These are phyloP conservation scores for Penicillium goetzii DNA, from an alignment of 495 filamentous ascomycete genomes.

Conservation along the genomic window DNA sequence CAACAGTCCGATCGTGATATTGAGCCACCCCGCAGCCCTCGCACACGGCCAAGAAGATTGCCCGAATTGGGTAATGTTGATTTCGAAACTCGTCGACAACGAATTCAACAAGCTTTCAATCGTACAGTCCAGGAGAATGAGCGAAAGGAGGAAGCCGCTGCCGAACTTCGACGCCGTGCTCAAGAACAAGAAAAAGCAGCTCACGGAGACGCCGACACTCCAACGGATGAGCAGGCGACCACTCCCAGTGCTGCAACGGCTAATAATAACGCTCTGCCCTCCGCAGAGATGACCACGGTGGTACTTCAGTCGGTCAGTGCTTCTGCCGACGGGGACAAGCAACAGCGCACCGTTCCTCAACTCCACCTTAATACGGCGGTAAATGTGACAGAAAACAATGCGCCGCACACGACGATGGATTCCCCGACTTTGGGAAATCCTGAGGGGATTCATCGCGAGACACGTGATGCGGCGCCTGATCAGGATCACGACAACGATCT, in stretches of 20 bases:
- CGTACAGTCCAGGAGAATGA: slow-evolving; percentile 73
- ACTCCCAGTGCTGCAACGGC: slow-evolving; percentile 28
- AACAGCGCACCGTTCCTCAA: slow-evolving; percentile 26
- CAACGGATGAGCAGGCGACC: slow-evolving; percentile 22
- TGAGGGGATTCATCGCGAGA: slow-evolving; percentile 52
- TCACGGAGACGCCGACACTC: slow-evolving; percentile 27
- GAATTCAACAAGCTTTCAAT: slow-evolving; percentile 79
- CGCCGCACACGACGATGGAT: slow-evolving; percentile 48
- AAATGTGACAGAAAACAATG: slow-evolving; percentile 12
- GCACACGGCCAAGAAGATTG: slow-evolving; percentile 48
- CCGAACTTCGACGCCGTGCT: slow-evolving; percentile 47
- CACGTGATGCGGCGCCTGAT: slow-evolving; percentile 32
- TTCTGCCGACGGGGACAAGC: slow-evolving; percentile 6
- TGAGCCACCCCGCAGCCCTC: slow-evolving; percentile 34
- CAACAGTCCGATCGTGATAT: slow-evolving; percentile 34
- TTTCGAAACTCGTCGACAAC: slow-evolving; percentile 74
- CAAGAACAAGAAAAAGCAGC: slow-evolving; percentile 33
- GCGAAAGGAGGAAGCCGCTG: slow-evolving; percentile 56
- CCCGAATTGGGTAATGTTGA: slow-evolving; percentile 72
- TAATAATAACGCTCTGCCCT: slow-evolving; percentile 7
- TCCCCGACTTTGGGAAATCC: slow-evolving; percentile 74
- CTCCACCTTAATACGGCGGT: slow-evolving; percentile 39
- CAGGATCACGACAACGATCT: slow-evolving; percentile 50
- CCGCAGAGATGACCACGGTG: slow-evolving; percentile 35
- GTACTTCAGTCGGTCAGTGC: slow-evolving; percentile 30